Evolutionary conservation across 768 basidiomycete species (phyloP).

Genomic region (Coprinopsis sp.): DNA sequence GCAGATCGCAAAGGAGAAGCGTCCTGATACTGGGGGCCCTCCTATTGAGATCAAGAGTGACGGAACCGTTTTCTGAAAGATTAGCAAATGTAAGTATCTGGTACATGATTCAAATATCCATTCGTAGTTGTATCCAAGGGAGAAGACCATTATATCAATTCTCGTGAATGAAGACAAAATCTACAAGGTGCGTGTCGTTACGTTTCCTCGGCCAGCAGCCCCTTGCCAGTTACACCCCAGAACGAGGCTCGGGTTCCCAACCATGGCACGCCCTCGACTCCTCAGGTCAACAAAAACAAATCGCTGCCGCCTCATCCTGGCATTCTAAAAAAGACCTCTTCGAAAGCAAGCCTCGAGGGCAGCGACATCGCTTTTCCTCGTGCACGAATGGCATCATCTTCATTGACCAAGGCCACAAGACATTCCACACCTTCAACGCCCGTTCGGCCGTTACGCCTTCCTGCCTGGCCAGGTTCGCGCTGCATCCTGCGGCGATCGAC

Average conservation of each 20-base stretch:
- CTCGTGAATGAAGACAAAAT: too few species aligned
- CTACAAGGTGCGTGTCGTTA: too few species aligned
- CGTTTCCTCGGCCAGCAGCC: slow-evolving; percentile 33
- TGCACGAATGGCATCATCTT: slow-evolving; percentile 18
- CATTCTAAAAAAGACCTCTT: slow-evolving; percentile 16
- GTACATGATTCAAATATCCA: too few species aligned
- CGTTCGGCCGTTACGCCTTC: slow-evolving; percentile 29
- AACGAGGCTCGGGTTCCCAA: slow-evolving; percentile 16
- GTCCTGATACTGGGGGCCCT: slow-evolving; percentile 73
- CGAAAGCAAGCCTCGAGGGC: slow-evolving; percentile 5
- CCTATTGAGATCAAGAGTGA: slow-evolving; percentile 85
- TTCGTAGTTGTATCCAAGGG: too few species aligned
- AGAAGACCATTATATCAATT: too few species aligned
- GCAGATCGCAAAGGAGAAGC: slow-evolving; percentile 78
- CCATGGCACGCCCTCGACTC: slow-evolving; percentile 8
- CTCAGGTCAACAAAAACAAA: slow-evolving; percentile 28
- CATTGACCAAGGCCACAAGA: slow-evolving; percentile 11
- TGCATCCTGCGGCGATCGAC: slow-evolving; percentile 21
- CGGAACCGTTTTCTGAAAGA: slow-evolving; percentile 71
- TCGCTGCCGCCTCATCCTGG: slow-evolving; percentile 30
- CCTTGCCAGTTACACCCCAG: slow-evolving; percentile 30
- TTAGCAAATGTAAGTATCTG: neutral
- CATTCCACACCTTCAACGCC: slow-evolving; percentile 16
- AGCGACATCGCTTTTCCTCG: slow-evolving; percentile 19
- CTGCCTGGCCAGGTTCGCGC: slow-evolving; percentile 22